phyloP scores from a whole-genome alignment of 2,329 filamentous ascomycete genomes.

The Diaporthe sp. region DNA sequence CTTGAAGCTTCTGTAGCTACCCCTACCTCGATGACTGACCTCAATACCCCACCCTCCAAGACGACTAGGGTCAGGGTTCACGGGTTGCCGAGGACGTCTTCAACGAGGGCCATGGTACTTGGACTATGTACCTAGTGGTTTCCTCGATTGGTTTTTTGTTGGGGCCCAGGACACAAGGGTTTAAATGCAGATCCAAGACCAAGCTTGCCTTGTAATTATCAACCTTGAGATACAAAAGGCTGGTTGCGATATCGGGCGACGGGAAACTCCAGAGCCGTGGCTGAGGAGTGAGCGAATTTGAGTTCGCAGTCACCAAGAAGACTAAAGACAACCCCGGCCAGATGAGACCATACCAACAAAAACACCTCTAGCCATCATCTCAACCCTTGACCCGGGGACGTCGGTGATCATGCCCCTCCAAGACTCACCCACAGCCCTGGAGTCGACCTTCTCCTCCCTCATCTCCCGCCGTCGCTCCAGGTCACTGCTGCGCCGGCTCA shows the following conservation, averaged over 20 bases:
- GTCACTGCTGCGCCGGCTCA: conserved; percentile 16
- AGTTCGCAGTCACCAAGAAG: neutral
- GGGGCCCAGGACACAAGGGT: neutral
- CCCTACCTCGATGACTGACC: neutral
- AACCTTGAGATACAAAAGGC: neutral
- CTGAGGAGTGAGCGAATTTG: conserved; percentile 11
- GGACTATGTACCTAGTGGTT: neutral
- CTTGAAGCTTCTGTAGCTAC: neutral
- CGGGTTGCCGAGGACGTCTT: neutral
- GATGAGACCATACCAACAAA: neutral
- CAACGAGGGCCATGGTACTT: neutral
- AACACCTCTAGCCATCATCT: neutral
- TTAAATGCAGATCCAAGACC: neutral
- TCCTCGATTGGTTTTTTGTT: conserved; percentile 1
- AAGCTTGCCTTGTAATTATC: neutral
- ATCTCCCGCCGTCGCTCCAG: conserved; percentile 26
- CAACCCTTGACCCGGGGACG: neutral
- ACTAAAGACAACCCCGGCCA: neutral
- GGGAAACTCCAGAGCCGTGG: neutral
- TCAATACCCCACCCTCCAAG: neutral
- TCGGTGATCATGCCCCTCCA: conserved; percentile 2
- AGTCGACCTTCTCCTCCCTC: conserved; percentile 11
- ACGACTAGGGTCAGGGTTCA: neutral
- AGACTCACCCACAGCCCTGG: neutral
- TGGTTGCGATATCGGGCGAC: conserved; percentile 2